Conservation (phyloP, 208 protist genomes). For the Crithidia thermophila region DNA sequence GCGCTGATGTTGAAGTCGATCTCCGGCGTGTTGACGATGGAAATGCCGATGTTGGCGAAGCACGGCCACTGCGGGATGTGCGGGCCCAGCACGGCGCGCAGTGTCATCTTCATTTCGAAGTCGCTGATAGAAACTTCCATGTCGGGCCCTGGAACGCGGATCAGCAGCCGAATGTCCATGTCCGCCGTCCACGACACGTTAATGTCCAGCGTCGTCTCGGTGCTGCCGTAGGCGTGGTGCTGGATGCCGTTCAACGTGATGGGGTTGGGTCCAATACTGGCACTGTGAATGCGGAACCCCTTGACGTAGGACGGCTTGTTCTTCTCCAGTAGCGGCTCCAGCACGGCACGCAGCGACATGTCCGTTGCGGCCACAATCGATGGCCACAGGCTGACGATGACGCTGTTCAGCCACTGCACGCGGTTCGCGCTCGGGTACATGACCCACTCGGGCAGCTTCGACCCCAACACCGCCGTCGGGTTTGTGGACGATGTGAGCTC, state of each 20-base stretch:
- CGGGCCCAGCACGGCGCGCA: conserved; percentile 61
- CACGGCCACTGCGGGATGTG: conserved; percentile 76
- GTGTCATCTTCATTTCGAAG: conserved; percentile 62
- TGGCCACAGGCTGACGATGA: conserved; percentile 59
- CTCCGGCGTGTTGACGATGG: conserved; percentile 60
- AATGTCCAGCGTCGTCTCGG: conserved; percentile 67
- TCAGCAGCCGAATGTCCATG: conserved; percentile 61
- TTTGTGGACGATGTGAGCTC: conserved; percentile 46
- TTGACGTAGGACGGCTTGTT: conserved; percentile 64
- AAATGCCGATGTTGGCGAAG: conserved; percentile 63
- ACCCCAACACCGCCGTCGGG: conserved; percentile 47
- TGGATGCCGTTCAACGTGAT: conserved; percentile 68
- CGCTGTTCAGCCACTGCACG: conserved; percentile 72
- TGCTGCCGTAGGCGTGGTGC: conserved; percentile 53
- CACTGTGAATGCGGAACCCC: conserved; percentile 47
- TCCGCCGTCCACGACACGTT: conserved; percentile 66
- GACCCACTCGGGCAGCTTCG: conserved; percentile 73
- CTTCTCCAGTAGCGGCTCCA: conserved; percentile 53
- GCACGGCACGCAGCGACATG: conserved; percentile 33
- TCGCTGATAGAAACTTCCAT: conserved; percentile 60
- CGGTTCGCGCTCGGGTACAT: conserved; percentile 65
- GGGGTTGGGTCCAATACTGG: conserved; percentile 53
- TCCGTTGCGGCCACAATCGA: conserved; percentile 60
- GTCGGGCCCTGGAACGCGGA: conserved; percentile 67
- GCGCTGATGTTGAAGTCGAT: conserved; percentile 69